phyloP scores from a whole-genome alignment of 2,329 filamentous ascomycete species.

The Fusarium xyrophilum region DNA sequence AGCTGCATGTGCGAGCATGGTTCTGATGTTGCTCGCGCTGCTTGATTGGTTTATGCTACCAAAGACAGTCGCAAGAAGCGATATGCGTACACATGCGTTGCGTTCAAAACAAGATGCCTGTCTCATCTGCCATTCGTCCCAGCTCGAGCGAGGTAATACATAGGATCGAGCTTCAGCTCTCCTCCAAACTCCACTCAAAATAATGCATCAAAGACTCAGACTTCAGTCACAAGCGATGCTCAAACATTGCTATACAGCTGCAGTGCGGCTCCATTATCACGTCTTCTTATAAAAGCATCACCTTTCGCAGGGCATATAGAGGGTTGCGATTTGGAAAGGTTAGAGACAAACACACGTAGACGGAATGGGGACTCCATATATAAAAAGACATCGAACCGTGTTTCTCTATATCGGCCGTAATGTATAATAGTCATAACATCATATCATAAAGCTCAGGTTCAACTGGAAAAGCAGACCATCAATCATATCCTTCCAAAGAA shows the following conservation, averaged over 20 bases:
- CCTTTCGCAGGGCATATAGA: not conserved
- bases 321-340: not conserved
- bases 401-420: slow-evolving; percentile 41
- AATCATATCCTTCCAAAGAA: slow-evolving; percentile 29
- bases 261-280: not conserved
- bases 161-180: not conserved
- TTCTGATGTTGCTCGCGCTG: slow-evolving; percentile 18
- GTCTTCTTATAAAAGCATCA: not conserved
- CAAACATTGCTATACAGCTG: not conserved
- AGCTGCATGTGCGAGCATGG: slow-evolving; percentile 16
- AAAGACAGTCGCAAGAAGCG: too few species aligned
- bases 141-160: not conserved
- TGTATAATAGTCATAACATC: slow-evolving; percentile 39
- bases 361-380: not conserved
- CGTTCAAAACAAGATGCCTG: not conserved
- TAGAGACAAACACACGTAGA: not conserved
- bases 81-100: too few species aligned
- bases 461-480: slow-evolving; percentile 24
- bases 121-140: not conserved
- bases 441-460: slow-evolving; percentile 24
- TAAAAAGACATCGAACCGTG: slow-evolving; percentile 22
- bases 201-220: not conserved
- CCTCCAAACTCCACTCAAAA: not conserved
- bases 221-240: not conserved
- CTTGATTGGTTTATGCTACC: slow-evolving; percentile 1